Evolutionary conservation across 495 filamentous ascomycete species (phyloP), one percentile per base, ranked within the genome.

Genomic region (Xylaria venustula): DNA sequence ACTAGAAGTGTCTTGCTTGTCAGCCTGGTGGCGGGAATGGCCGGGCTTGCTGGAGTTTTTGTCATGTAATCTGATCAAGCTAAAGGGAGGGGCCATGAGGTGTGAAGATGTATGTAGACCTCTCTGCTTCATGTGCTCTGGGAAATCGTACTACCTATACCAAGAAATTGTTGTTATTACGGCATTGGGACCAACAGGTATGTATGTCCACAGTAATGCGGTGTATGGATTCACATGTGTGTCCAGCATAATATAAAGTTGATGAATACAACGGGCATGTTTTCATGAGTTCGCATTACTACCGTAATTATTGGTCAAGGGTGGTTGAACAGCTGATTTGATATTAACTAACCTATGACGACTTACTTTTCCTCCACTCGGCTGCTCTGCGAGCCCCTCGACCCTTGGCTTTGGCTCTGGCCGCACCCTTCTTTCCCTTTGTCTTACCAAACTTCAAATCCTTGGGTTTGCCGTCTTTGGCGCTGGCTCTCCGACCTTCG

Each of bases 401-500:
- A 7, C 69, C 72, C 66, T 84, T 86, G 25, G 75, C 68, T 56
- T 82, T 85, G 19, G 76, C 72, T 57, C 69, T 75, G 36, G 60
- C 56, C 23, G 51, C 57, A 14, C 81, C 81, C 56, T 85, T 88
- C 75, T 85, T 88, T 42, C 77, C 78, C 64, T 83, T 83, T 50
- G 75, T 75, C 37, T 82, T 82, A 32, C 84, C 77, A 34, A 86
- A 81, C 68, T 88, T 87, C 40, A 88, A 75, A 55, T 84, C 84
- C 71, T 78, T 84, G 25, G 81, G 80, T 61, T 74, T 83, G 11
- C 85, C 86, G 53, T 81, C 83, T 65, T 78, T 86, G 49, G 73
- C 85, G 65, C 74, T 91, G 19, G 94, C 94, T 53, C 94, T 84
- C 67, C 90, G 85, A 3, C 94, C 94, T 72, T 98, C 94, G 71